A percentile compares a stretch with the other conserved stretches of the same genome.
Conservation (phyloP, 331 rosid genomes). For the Cydonia oblonga region DNA sequence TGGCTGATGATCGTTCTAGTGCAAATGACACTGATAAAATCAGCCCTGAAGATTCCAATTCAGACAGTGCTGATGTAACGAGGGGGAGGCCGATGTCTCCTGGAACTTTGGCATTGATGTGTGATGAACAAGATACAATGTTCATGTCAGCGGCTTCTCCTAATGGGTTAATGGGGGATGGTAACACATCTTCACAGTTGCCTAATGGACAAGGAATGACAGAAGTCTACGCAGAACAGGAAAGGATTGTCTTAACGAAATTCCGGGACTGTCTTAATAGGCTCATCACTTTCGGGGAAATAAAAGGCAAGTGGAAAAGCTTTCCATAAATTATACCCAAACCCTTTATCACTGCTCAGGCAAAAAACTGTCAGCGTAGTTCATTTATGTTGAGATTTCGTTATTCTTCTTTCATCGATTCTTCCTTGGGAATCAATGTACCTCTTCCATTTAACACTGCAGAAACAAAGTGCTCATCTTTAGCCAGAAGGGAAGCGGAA, state of each 20-base stretch:
- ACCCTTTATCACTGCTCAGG: not conserved
- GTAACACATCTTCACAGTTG: conserved; percentile 47
- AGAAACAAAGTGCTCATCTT: conserved; percentile 73
- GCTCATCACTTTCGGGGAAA: conserved; percentile 78
- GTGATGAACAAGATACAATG: conserved; percentile 81
- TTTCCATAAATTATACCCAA: not conserved
- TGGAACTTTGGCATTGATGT: conserved; percentile 97
- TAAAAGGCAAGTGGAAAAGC: conserved; percentile 53
- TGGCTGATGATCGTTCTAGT: conserved; percentile 55
- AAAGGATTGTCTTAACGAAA: conserved; percentile 57
- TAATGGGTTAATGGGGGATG: conserved; percentile 33
- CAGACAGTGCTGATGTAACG: conserved; percentile 50
- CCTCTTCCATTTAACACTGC: conserved; percentile 28
- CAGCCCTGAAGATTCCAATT: conserved; percentile 51
- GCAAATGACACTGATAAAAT: conserved; percentile 53
- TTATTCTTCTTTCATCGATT: not conserved
- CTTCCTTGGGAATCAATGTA: conserved; percentile 12
- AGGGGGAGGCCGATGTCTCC: conserved; percentile 87
- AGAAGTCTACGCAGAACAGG: conserved; percentile 73
- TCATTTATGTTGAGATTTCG: not conserved
- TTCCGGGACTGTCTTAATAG: conserved; percentile 76
- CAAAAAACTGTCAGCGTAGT: not conserved
- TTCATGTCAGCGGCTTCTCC: conserved; percentile 55
- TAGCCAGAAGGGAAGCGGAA: conserved; percentile 56
- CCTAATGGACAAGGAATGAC: conserved; percentile 62